Evolutionary conservation across 371 early-diverging fungal genomes (phyloP).

Genomic region (Mortierella sp.): DNA sequence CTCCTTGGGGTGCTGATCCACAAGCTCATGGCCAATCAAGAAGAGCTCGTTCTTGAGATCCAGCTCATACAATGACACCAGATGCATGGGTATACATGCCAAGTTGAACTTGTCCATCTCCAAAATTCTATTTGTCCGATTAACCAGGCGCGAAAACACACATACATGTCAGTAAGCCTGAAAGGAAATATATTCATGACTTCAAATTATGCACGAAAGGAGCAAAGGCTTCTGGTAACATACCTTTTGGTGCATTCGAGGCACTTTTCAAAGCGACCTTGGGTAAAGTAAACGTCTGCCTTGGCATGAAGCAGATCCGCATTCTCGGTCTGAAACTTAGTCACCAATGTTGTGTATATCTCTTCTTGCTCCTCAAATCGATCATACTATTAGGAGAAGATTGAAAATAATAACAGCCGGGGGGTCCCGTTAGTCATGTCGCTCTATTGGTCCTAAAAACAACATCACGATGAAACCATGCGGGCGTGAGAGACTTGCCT

Average conservation of each 20-base stretch:
- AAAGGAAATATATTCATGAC: not conserved
- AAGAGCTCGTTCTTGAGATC: constrained; percentile 73
- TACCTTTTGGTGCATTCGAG: constrained; percentile 70
- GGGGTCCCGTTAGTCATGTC: not conserved
- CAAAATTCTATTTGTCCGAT: constrained; percentile 62
- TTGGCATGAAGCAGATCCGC: constrained; percentile 71
- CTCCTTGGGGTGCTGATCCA: constrained; percentile 64
- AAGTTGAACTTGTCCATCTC: constrained; percentile 70
- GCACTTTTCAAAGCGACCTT: constrained; percentile 69
- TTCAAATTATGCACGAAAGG: not conserved
- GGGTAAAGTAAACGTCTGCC: constrained; percentile 70
- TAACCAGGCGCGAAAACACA: not conserved
- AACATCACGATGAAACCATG: not conserved
- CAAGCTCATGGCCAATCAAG: constrained; percentile 71
- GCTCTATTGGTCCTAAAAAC: not conserved
- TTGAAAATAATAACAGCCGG: not conserved
- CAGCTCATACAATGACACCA: constrained; percentile 76
- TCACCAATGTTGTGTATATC: constrained; percentile 60
- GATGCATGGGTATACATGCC: constrained; percentile 69
- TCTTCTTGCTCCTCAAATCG: constrained; percentile 60
- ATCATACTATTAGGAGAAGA: constrained; percentile 48
- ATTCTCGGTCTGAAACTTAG: constrained; percentile 65
- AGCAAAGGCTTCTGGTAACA: constrained; percentile 4
- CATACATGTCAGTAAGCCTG: not conserved
- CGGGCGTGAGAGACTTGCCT: constrained; percentile 56